phyloP scores from a whole-genome alignment of 768 basidiomycete genomes.

The Myochromella boudieri region DNA sequence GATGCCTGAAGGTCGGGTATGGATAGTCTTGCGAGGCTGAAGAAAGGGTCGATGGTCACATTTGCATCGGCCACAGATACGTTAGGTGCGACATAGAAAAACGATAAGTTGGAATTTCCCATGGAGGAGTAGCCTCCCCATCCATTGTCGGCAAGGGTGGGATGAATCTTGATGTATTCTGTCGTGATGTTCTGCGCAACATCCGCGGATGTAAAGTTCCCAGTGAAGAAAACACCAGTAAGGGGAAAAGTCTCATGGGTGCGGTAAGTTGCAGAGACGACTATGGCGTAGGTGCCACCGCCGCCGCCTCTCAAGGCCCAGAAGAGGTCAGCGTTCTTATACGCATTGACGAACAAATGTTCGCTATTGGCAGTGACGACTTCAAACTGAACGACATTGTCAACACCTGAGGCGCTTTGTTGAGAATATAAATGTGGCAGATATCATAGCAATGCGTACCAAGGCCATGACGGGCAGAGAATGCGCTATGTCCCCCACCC shows the following conservation, averaged over 20 bases:
- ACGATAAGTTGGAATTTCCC: conserved; percentile 17
- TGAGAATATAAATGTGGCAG: neutral
- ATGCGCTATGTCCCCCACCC: conserved; percentile 46
- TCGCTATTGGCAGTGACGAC: conserved; percentile 43
- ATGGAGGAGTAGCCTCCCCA: conserved; percentile 41
- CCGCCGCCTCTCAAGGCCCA: conserved; percentile 56
- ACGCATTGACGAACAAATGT: conserved; percentile 36
- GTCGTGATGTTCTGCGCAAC: conserved; percentile 29
- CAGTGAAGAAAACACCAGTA: conserved; percentile 23
- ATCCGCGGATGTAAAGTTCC: conserved; percentile 30
- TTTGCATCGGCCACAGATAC: conserved; percentile 33
- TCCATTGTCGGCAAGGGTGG: conserved; percentile 37
- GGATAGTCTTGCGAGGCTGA: conserved; percentile 24
- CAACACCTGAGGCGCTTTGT: conserved; percentile 33
- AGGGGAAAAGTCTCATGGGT: conserved; percentile 39
- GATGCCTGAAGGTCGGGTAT: conserved; percentile 16
- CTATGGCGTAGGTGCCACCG: conserved; percentile 47
- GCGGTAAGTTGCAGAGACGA: conserved; percentile 45
- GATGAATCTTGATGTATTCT: conserved; percentile 32
- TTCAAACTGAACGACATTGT: conserved; percentile 45
- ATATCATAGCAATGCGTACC: conserved; percentile 24
- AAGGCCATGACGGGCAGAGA: conserved; percentile 41
- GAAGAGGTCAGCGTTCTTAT: conserved; percentile 45
- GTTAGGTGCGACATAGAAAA: conserved; percentile 33
- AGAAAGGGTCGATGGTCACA: conserved; percentile 32